Conservation (phyloP, 805 yeast genomes). For the Wickerhamiella australiensis region DNA sequence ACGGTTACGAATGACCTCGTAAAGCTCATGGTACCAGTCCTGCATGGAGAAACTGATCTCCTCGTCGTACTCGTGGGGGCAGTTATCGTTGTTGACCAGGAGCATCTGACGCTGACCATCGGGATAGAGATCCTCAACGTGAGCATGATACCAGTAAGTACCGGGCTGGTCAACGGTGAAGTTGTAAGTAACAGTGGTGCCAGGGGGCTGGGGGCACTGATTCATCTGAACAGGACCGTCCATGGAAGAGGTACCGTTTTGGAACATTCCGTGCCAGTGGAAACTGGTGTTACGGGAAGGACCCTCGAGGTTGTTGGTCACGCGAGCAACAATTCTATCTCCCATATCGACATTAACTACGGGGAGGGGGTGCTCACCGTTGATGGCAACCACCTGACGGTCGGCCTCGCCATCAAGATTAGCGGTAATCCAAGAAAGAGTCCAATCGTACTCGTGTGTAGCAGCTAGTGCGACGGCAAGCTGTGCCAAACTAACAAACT, state of each 20-base stretch:
- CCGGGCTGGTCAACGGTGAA: conserved; percentile 85
- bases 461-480: conserved; percentile 3
- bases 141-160: conserved; percentile 96
- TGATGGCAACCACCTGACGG: conserved; percentile 47
- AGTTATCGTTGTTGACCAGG: conserved; percentile 57
- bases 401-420: conserved; percentile 47
- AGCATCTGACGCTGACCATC: conserved; percentile 60
- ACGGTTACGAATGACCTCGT: conserved; percentile 36
- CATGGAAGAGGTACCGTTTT: conserved; percentile 59
- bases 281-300: conserved; percentile 49
- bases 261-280: conserved; percentile 93
- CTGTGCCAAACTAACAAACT: background rate
- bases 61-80: conserved; percentile 68
- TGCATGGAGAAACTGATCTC: conserved; percentile 56
- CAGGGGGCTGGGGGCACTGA: conserved; percentile 88
- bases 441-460: conserved; percentile 29
- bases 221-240: conserved; percentile 85
- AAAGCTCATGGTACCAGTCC: conserved; percentile 78
- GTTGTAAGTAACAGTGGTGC: conserved; percentile 63
- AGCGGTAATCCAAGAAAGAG: conserved; percentile 24
- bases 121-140: conserved; percentile 77
- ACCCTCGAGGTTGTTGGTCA: conserved; percentile 62
- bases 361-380: conserved; percentile 82
- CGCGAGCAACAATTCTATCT: conserved; percentile 59
- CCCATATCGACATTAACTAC: conserved; percentile 61